Percentiles rank a stretch among this genome's conserved stretches.
phyloP scores from a whole-genome alignment of 768 basidiomycete species.

The Favolaschia claudopus region DNA sequence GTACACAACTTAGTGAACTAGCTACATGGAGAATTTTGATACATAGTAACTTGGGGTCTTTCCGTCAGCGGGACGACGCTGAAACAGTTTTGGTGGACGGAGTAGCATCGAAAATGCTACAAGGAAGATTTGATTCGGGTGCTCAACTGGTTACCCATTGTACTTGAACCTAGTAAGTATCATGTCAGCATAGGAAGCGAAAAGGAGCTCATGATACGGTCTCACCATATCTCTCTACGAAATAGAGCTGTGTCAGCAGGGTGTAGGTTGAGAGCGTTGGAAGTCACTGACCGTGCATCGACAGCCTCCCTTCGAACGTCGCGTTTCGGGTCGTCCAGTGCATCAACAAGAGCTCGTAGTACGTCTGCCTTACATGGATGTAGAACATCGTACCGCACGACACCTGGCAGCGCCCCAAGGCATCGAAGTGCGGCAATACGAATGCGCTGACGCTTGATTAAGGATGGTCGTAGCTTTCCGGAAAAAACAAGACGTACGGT shows the following conservation, averaged over 20 bases:
- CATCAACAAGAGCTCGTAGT: conserved; percentile 74
- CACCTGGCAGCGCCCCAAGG: conserved; percentile 74
- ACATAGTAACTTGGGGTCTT: too few species aligned
- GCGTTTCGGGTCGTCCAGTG: conserved; percentile 90
- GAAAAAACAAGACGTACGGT: conserved; percentile 59
- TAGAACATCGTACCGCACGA: conserved; percentile 83
- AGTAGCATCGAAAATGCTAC: too few species aligned
- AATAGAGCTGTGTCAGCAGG: neutral
- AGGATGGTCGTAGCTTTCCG: too few species aligned
- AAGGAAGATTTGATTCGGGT: too few species aligned
- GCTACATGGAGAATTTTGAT: too few species aligned
- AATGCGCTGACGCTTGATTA: too few species aligned
- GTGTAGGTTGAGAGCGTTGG: neutral
- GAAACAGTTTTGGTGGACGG: too few species aligned
- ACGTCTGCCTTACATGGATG: conserved; percentile 82
- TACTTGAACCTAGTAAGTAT: conserved; percentile 61
- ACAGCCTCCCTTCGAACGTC: conserved; percentile 89
- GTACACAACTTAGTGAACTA: too few species aligned
- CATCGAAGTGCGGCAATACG: conserved; percentile 79
- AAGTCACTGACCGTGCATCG: conserved; percentile 60
- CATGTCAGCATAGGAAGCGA: conserved; percentile 15
- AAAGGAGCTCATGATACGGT: neutral
- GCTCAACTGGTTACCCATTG: conserved; percentile 61
- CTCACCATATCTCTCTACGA: conserved; percentile 14
- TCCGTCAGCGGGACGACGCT: too few species aligned